phyloP scores from a whole-genome alignment of 2,329 filamentous ascomycete genomes.

The Dothideomycetes sp. region DNA sequence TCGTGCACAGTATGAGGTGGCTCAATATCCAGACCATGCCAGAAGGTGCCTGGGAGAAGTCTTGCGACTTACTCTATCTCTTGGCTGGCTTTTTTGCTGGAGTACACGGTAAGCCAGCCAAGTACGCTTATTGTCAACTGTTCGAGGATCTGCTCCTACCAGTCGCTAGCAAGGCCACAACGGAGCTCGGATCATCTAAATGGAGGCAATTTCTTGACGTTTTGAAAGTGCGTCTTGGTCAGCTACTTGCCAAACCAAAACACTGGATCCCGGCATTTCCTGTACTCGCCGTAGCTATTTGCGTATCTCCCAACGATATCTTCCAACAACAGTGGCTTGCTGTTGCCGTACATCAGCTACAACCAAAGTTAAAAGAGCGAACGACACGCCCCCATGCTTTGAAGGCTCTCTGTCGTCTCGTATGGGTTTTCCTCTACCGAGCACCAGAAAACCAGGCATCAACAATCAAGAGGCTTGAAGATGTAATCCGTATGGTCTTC shows the following conservation, averaged over 20 bases:
- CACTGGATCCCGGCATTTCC: constrained; percentile 89
- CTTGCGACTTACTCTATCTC: constrained; percentile 78
- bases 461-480: constrained; percentile 73
- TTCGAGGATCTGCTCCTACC: constrained; percentile 79
- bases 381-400: constrained; percentile 68
- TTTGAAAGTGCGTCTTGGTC: constrained; percentile 66
- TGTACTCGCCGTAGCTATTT: constrained; percentile 76
- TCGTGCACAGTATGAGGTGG: constrained; percentile 87
- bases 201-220: constrained; percentile 80
- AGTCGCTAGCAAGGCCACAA: constrained; percentile 70
- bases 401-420: constrained; percentile 77
- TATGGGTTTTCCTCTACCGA: constrained; percentile 93
- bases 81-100: constrained; percentile 74
- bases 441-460: constrained; percentile 60
- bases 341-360: constrained; percentile 61
- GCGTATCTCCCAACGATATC: constrained; percentile 73
- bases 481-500: constrained; percentile 76
- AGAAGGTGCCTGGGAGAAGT: constrained; percentile 69
- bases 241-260: constrained; percentile 83
- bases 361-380: constrained; percentile 77
- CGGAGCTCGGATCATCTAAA: constrained; percentile 67
- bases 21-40: constrained; percentile 66
- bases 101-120: constrained; percentile 80
- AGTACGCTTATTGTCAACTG: constrained; percentile 89
- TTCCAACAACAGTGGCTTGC: constrained; percentile 84